These are phyloP conservation scores for Candida albicans DNA, from an alignment of 1,139 yeast species.

Conservation along the genomic window DNA sequence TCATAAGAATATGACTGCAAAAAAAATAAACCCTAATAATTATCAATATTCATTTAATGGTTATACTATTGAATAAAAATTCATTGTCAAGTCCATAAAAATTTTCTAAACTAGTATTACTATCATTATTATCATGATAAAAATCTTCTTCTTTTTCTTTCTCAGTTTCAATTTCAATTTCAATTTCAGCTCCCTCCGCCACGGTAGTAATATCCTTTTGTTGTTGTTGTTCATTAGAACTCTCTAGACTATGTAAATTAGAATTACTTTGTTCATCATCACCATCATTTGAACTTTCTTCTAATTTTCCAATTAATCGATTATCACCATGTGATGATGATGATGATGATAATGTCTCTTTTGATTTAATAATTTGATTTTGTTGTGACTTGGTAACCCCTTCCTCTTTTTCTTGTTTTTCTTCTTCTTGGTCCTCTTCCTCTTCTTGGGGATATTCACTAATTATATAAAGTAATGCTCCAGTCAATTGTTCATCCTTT, in stretches of 20 bases:
- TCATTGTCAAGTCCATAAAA: background rate
- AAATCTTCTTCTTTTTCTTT: no score
- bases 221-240: background rate
- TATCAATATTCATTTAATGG: no score
- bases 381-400: background rate
- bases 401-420: background rate
- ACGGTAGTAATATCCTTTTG: slow-evolving; percentile 4
- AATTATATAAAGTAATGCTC: slow-evolving; percentile 14
- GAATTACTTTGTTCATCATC: slow-evolving; percentile 14
- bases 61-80: no score
- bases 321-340: background rate
- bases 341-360: background rate
- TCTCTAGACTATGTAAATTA: background rate
- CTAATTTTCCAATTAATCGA: slow-evolving; percentile 1
- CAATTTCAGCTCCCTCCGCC: background rate
- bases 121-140: background rate
- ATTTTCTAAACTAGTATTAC: background rate
- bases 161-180: background rate
- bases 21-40: no score
- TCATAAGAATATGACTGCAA: no score
- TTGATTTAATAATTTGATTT: no score
- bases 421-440: background rate
- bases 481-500: slow-evolving; percentile 11
- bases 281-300: slow-evolving; percentile 15
- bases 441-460: slow-evolving; percentile 5